These are phyloP conservation scores for Kodamaea arcana DNA, from an alignment of 1,139 yeast species.

Conservation along the genomic window DNA sequence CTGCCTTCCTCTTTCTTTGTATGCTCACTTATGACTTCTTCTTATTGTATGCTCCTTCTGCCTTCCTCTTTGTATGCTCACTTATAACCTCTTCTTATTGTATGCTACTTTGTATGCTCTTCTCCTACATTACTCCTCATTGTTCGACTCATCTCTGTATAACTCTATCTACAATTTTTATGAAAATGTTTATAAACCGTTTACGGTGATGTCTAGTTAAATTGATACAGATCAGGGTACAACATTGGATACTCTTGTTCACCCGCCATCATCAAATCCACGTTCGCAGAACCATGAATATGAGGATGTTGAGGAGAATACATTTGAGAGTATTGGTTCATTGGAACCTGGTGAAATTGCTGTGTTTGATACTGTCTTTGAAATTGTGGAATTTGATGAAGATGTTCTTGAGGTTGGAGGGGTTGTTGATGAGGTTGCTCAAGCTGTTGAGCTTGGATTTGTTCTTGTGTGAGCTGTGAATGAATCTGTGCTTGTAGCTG, in stretches of 20 bases:
- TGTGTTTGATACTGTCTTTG: background rate
- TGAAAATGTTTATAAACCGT: too few species aligned
- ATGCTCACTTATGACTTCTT: too few species aligned
- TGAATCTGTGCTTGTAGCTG: background rate
- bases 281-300: background rate
- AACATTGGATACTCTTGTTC: conserved; percentile 1
- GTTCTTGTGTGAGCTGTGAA: conserved; percentile 15
- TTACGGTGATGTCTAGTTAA: background rate
- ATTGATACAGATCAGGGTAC: conserved; percentile 2
- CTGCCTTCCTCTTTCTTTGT: too few species aligned
- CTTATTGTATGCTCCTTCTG: too few species aligned
- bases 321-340: background rate
- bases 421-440: conserved; percentile 11
- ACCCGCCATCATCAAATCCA: conserved; percentile 1
- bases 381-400: background rate
- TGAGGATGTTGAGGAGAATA: conserved; percentile 1
- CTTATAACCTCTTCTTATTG: too few species aligned
- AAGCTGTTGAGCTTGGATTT: conserved; percentile 20
- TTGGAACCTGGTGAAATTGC: background rate
- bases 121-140: too few species aligned
- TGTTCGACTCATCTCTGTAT: too few species aligned
- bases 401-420: conserved; percentile 4
- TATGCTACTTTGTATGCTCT: too few species aligned
- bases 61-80: too few species aligned
- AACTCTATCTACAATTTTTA: too few species aligned